Percentiles rank a stretch among this genome's conserved stretches.
These are phyloP conservation scores for Avena insularis DNA, from an alignment of 176 grass and related monocot genomes.

Conservation along the genomic window DNA sequence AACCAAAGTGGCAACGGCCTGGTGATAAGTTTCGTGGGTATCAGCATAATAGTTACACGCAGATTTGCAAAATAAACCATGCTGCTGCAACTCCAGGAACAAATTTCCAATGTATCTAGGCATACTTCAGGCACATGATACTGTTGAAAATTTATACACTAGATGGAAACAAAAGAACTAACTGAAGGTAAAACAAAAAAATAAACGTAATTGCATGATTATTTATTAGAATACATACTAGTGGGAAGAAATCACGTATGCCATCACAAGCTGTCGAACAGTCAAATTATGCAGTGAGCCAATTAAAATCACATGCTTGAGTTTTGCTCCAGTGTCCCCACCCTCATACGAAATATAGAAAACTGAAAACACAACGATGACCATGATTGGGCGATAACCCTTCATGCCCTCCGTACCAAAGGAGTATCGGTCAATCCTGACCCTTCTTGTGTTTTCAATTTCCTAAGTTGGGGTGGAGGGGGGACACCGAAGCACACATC, in stretches of 20 bases:
- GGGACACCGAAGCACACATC: too few species aligned
- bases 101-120: slow-evolving; percentile 3
- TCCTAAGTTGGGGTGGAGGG: too few species aligned
- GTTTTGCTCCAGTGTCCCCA: too few species aligned
- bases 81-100: not conserved
- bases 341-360: too few species aligned
- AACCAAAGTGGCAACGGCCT: not conserved
- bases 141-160: not conserved
- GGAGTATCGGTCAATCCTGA: too few species aligned
- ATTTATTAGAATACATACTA: not conserved
- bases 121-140: not conserved
- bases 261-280: not conserved
- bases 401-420: too few species aligned
- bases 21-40: not conserved
- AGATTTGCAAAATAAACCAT: not conserved
- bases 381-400: too few species aligned
- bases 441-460: too few species aligned
- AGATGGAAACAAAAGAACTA: not conserved
- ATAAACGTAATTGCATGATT: not conserved
- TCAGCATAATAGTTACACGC: not conserved
- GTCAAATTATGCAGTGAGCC: not conserved
- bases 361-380: too few species aligned
- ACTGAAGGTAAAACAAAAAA: not conserved
- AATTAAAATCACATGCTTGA: not conserved
- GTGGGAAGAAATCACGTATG: not conserved